Evolutionary conservation across 805 yeast genomes (phyloP), one percentile per base, ranked within the genome.

Genomic region (Wickerhamiella nectarea): DNA sequence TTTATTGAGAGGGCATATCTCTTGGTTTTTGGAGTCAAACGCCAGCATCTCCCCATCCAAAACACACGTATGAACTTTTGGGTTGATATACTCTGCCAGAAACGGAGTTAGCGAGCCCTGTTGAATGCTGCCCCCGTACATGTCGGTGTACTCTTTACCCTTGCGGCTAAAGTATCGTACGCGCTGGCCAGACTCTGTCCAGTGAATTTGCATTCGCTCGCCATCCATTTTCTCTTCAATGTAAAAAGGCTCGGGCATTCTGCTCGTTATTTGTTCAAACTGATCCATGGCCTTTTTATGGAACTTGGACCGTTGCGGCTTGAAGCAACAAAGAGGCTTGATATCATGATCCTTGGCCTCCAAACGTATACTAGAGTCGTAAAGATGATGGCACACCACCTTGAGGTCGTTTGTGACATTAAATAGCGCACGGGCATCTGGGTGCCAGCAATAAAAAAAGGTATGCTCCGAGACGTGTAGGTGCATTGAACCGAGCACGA

Each of bases 151-250:
- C 52, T 86, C 94, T 42, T 74, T 75, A 7, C 81, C 80, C 38
- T 76, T 70, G 51, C 94, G 68, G 41, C 83, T 76, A 55, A 60
- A 78, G 55, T 69, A 78, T 48, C 65, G 66, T 56, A 71, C 72
- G 26, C 46, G 47, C 31, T 54, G 52, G 9, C 72, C 78, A 46
- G 56, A 56, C 7, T 73, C 62, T 35, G 65, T 58, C 63, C 76
- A 74, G 57, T 89, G 98, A 37, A 86, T 51, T 43, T 83, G 78
- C 52, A 84, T 75, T 51, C 98, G 64, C 59, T 89, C 96, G 2
- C 97, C 98, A 60, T 89, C 96, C 63, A 86, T 71, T 57, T 89
- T 89, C 57, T 89, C 96, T 55, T 89, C 97, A 8, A 89, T 74
- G 42, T 69, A 70, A 53, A 85, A 84, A 20, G 68, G 64, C n/a